Base-by-base conservation (phyloP, 768 basidiomycete species). In the Royoungia palumana region DNA sequence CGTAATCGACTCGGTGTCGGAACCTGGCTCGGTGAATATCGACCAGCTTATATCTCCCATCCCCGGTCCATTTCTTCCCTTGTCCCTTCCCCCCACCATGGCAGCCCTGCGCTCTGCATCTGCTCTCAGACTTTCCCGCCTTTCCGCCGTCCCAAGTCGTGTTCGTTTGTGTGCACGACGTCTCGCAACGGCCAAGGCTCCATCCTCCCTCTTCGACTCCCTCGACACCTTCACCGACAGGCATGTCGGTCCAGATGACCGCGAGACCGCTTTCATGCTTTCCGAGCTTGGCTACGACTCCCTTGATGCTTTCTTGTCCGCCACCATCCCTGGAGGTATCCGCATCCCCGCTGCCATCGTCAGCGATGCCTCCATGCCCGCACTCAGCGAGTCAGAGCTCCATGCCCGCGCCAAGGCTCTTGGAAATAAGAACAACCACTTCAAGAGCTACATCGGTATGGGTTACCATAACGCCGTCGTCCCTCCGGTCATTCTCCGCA, bases 391-490 rank as follows among this genome's bases (percentile, higher is more conserved):
- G 70, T 81, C 86, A 2, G 87, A 98, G 70, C 75, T 99, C 35
- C 73, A 85, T 46, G 70, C 73, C 17, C 75, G 89, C 46, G 93
- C 89, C 1, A 85, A 83, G 63, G 78, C 78, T 57, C 72, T 98
- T 10, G 94, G 83, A n/a, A 71, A 64, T 14, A 75, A 80, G 64
- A 98, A 99, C 70, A 81, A 85, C 69, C 73, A 80, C 6, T 87
- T 87, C 68, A 89, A 86, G 75, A 94, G 85, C 62, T 98, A 93
- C 68, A 99, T 98, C 63, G 96, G 96, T 30, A 93, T 97, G 92
- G 95, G 96, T 9, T 99, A 96, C 70, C 90, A 94, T 64, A 85
- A 85, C 56, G 92, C 94, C 4, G 90, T 95, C 39, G 89, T 95
- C 5, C 94, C 94, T n/a, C 88, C 90, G 8, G 92, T 96, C 42